Base-by-base conservation (phyloP, 2,329 filamentous ascomycete genomes). In the Phyllosticta citribraziliensis region DNA sequence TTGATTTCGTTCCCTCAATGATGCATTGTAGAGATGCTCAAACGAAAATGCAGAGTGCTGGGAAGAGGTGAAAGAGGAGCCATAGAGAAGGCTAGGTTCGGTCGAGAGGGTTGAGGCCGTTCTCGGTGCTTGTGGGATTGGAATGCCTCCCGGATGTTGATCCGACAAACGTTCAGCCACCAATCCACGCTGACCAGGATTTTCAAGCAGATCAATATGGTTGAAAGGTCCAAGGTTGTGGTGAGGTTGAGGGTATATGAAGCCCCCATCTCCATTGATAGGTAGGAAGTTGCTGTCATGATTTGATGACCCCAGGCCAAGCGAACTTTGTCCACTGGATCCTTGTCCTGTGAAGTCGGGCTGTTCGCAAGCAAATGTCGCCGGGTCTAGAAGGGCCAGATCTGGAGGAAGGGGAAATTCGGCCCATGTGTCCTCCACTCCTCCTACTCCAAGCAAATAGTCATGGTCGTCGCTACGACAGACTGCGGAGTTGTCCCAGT, bases 1-100 rank as follows among this genome's bases (percentile, higher is more conserved):
- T 5, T 47, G 14, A n/a, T n/a, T 5, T 14, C 40, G 40, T 47
- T 47, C 40, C 40, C 40, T 47, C 40, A 47, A 47, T 8, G 40
- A 47, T n/a, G 14, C n/a, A n/a, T n/a, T 17, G 14, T 47, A 47
- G 40, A 17, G 40, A 47, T 47, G 14, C 3, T 47, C 40, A 47
- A 47, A 47, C 40, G 40, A 47, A 6, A n/a, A n/a, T 17, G 40
- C 40, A 47, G 40, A 47, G 40, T n/a, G 17, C 3, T 47, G 14
- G 17, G 40, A 47, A 5, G 58, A 60, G 35, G 33, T 60, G 53
- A 51, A 60, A 11, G 58, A 60, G n/a, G 58, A 60, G n/a, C 58
- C 58, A 22, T 60, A 60, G 11, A 25, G 52, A n/a, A 60, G 53
- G 14, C 59, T 61, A 4, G 59, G 55, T 20, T 61, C 59, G 11